phyloP scores from a whole-genome alignment of 305 asterid genomes.

The Rubia peregrina region DNA sequence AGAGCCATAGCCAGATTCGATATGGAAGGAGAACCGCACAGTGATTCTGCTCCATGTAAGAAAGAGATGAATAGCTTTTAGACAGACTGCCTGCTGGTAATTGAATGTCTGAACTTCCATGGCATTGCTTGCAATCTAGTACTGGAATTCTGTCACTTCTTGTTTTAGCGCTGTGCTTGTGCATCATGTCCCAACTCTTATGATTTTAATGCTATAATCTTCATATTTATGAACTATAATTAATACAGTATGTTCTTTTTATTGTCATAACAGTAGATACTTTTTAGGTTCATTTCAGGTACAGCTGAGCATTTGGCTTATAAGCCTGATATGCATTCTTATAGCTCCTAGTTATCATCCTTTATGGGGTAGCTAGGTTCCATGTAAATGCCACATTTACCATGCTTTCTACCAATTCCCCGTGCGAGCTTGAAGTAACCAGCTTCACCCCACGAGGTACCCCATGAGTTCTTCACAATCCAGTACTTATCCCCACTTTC shows the following conservation, averaged over 20 bases:
- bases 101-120: too few species aligned
- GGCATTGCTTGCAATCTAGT: background rate
- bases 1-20: too few species aligned
- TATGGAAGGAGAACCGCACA: too few species aligned
- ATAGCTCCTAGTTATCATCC: constrained; percentile 17
- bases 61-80: too few species aligned
- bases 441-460: constrained; percentile 50
- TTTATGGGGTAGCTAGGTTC: constrained; percentile 54
- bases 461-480: constrained; percentile 76
- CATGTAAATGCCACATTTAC: constrained; percentile 52
- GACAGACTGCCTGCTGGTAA: too few species aligned
- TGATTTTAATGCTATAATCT: background rate
- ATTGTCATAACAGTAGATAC: background rate
- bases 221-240: background rate
- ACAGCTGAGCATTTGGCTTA: constrained; percentile 2
- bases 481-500: constrained; percentile 40
- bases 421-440: constrained; percentile 52
- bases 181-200: background rate
- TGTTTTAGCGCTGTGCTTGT: background rate
- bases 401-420: constrained; percentile 22
- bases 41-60: too few species aligned
- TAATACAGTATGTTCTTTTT: background rate
- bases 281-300: background rate
- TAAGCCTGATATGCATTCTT: background rate
- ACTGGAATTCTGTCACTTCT: background rate